phyloP scores from a whole-genome alignment of 768 basidiomycete species.

The Chalciporus pseudorubinellus region DNA sequence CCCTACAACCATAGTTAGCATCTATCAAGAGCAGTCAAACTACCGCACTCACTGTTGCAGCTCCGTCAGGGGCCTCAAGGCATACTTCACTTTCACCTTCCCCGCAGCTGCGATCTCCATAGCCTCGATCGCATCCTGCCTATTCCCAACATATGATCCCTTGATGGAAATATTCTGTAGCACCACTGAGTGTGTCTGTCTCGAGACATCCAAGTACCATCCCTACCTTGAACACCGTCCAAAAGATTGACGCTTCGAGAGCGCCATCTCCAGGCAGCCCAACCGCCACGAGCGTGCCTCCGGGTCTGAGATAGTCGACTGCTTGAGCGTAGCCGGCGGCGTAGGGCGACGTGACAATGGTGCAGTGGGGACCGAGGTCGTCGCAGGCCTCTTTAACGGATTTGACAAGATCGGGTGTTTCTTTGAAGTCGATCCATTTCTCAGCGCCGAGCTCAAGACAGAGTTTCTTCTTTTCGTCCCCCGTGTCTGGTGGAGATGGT shows the following conservation, averaged over 20 bases:
- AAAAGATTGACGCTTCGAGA: conserved; percentile 65
- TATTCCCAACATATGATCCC: conserved; percentile 58
- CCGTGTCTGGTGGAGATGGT: conserved; percentile 49
- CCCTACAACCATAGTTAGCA: not conserved
- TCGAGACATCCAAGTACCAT: conserved; percentile 21
- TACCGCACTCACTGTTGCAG: conserved; percentile 47
- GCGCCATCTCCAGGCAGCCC: conserved; percentile 65
- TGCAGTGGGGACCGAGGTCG: conserved; percentile 72
- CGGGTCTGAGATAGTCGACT: conserved; percentile 70
- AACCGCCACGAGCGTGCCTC: conserved; percentile 75
- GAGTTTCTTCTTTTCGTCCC: conserved; percentile 67
- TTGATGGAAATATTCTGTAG: conserved; percentile 26
- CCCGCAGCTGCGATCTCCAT: conserved; percentile 71
- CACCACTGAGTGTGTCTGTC: not conserved
- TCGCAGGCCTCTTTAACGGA: conserved; percentile 62
- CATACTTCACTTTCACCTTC: conserved; percentile 61
- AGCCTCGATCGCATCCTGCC: conserved; percentile 82
- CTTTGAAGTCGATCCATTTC: conserved; percentile 75
- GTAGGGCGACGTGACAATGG: conserved; percentile 57
- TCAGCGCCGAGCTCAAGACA: conserved; percentile 66
- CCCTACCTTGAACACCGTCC: conserved; percentile 59
- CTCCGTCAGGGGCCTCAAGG: conserved; percentile 44
- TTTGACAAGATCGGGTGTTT: conserved; percentile 59
- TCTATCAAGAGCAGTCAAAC: not conserved
- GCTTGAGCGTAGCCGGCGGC: conserved; percentile 49